Evolutionary conservation across 1,284 basidiomycete genomes (phyloP), one percentile per base, ranked within the genome.

Genomic region (Malassezia japonica): DNA sequence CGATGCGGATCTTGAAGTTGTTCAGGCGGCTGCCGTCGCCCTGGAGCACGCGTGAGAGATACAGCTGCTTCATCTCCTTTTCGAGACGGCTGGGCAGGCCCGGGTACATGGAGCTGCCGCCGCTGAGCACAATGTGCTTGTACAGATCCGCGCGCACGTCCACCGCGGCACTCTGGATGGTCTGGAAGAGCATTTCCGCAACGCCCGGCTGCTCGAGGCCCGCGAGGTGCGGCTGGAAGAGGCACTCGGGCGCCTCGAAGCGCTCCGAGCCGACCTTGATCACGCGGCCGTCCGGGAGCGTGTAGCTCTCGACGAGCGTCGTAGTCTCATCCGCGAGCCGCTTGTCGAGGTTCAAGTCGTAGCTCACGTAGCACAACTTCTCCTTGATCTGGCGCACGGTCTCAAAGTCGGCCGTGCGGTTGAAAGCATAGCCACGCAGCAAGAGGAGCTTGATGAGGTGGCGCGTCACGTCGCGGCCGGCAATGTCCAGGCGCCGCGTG

Each of bases 191-290:
- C 80, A 96, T 84, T 78, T 96, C 92, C 75, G 91, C 92, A 48
- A 96, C 84, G 48, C 94, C 94, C 1, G 89, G 87, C 72, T 96
- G 91, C 74, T 98, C 94, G 51, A 98, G 79, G 62, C 98, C 94
- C 46, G 98, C 89, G 7, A 99, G 80, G 75, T 95, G 88, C 21
- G 94, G 94, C 75, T 99, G 91, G 84, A 99, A 98, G 87, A 98
- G 90, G 77, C 94, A 98, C 76, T 98, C 94, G 10, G 94, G 94
- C n/a, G 92, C 94, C 76, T 95, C 89, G 74, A 95, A 99, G n/a
- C 94, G 84, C 74, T 99, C 94, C 1, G 88, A 89, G 23, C 92
- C 94, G 48, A 98, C 88, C 79, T 94, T 95, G 80, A 98, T 95
- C 27, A 81, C 82, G 38, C 94, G 85, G 2, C 94, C 94, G 69